Evolutionary conservation across 2,329 filamentous ascomycete species (phyloP), one percentile per base, ranked within the genome.

Genomic region (Colletotrichum graminicola): DNA sequence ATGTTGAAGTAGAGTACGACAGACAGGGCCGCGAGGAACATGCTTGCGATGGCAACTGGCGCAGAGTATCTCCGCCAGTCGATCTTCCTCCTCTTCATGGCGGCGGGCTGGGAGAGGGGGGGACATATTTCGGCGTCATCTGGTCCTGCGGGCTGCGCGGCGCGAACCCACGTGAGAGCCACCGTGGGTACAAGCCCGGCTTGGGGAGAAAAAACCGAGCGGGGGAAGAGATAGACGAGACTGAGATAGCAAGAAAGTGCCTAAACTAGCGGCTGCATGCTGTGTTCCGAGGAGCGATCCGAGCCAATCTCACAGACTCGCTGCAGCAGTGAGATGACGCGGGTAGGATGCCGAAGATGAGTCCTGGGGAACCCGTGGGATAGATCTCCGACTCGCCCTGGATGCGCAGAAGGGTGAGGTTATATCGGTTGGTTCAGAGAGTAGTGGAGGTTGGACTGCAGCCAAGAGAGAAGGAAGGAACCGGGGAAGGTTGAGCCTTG

Each of bases 281-380:
- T 60, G 69, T 69, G 45, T 72, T 69, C 69, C 60, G 60, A 69
- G 47, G 45, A 54, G 69, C n/a, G 69, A 72, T 69, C 69, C 69
- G 69, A 69, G 69, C 65, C 66, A 69, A 59, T 51, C 69, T 72
- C 69, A 68, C 69, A 64, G 65, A 68, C 65, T 71, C 47, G 59
- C 69, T 69, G 45, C 68, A 63, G 59, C 52, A 21, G 65, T 59
- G 51, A 47, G 39, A 62, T 47, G 57, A 45, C 45, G 69, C 52
- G 54, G 41, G 47, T 52, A 60, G 41, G 54, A 64, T 39, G 45
- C 69, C 69, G 69, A 72, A 72, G 65, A 69, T 69, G 69, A 69
- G 65, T 55, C 60, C 32, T 26, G 60, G 55, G 56, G 64, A 57
- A 57, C 43, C 45, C 34, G 43, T 43, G 36, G 39, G 62, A 67